Evolutionary conservation across 768 basidiomycete genomes (phyloP), one percentile per base, ranked within the genome.

Genomic region (Boletellus ananas): DNA sequence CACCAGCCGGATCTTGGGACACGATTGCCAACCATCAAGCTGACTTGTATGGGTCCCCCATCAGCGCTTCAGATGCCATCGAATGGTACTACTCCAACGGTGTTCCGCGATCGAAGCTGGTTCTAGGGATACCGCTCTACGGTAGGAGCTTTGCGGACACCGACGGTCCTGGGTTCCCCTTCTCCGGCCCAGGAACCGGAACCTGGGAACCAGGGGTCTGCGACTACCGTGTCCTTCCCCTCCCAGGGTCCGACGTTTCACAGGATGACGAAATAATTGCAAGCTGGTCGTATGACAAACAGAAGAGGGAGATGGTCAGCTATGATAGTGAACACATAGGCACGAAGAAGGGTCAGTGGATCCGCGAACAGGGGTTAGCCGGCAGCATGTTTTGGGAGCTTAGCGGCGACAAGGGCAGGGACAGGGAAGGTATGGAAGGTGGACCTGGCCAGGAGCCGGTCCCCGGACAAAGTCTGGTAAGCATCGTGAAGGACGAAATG

Each of bases 351-450:
- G 90, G 88, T 13, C 76, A 78, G 50, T 97, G 86, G 73, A 93
- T 98, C 62, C 74, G 73, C 59, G 75, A 79, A 33, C 79, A 86
- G 62, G 79, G 81, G 0, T 71, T 98, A 4, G 90, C 89, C 6
- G 96, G 96, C 0, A 88, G 87, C 48, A 99, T 99, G 96, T 86
- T 86, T 58, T 93, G 90, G 91, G 91, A 94, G 66, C 74, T 95
- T 36, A 87, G 85, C 57, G 92, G 90, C 3, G 95, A 97, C 70
- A 91, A 92, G 65, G 81, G 81, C 1, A 70, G 71, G 5, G 58
- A 66, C 27, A 78, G 87, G 45, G 81, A 86, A 34, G 87, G 80
- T 13, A 84, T 90, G 81, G 88, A 91, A 55, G 69, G 70, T 8
- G 87, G 88, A 3, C 75, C 70, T 1, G 90, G 89, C 2, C 93